These are phyloP conservation scores for Termitomyces sp. DNA, from an alignment of 768 basidiomycete species.

Conservation along the genomic window DNA sequence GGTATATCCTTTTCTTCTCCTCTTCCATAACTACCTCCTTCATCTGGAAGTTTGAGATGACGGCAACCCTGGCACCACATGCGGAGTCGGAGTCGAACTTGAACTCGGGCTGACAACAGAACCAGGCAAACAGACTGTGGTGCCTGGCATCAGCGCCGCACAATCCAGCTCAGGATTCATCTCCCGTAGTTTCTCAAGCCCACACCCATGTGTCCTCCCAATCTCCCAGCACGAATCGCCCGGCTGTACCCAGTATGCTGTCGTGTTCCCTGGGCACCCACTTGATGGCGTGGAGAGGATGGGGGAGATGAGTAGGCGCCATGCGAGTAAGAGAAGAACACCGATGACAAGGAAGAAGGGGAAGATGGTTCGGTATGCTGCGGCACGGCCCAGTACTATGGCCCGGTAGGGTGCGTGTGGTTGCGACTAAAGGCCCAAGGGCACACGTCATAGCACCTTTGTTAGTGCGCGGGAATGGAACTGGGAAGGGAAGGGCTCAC, in stretches of 20 bases:
- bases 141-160: conserved; percentile 53
- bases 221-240: conserved; percentile 69
- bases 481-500: conserved; percentile 27
- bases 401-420: conserved; percentile 25
- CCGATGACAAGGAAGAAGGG: conserved; percentile 70
- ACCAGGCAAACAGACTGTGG: conserved; percentile 50
- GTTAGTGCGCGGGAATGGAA: neutral
- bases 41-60: neutral
- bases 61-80: neutral
- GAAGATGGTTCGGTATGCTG: conserved; percentile 54
- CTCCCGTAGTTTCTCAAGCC: conserved; percentile 44
- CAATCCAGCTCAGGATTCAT: conserved; percentile 52
- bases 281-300: conserved; percentile 27
- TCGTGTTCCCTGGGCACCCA: conserved; percentile 35
- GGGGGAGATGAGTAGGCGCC: conserved; percentile 49
- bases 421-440: conserved; percentile 17
- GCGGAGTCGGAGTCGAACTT: no score
- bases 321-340: conserved; percentile 56
- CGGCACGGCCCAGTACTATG: conserved; percentile 7
- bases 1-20: neutral
- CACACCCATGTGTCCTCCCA: conserved; percentile 39
- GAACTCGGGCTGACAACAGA: neutral
- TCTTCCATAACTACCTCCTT: neutral
- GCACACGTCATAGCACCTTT: neutral
- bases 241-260: conserved; percentile 42